Evolutionary conservation across 805 yeast species (phyloP), one percentile per base, ranked within the genome.

Genomic region (Yamadazyma akitaensis): DNA sequence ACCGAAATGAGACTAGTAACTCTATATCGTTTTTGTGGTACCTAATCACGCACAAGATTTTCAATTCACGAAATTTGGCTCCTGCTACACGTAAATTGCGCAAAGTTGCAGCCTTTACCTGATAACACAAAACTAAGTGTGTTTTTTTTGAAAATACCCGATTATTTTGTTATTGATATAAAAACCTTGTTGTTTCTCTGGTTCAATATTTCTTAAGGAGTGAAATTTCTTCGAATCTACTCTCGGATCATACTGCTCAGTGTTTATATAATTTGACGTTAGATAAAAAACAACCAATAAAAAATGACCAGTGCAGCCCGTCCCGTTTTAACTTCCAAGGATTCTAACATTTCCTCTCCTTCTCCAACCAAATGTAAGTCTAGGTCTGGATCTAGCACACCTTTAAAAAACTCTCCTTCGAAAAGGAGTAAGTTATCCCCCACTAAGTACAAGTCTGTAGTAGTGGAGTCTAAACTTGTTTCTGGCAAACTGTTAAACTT

Each of bases 361-460:
- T 28, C 45, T 5, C 43, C 48, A n/a, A 36, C 44, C 6, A 46
- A 38, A 16, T 26, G 14, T 21, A 40, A 39, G 18, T 40, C 45
- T 16, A 40, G 45, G 14, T 48, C 51, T 12, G 44, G 45, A 35
- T 44, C 49, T 1, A 42, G 44, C n/a, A 48, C 54, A 17, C 54
- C 54, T n/a, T 40, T 48, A 4, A 51, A 48, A 40, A 26, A 37
- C 9, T 49, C 54, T 9, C 51, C 54, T 8, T 35, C 50, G 2
- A 48, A 51, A 37, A 44, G 51, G 39, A 19, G 46, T 28, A 49
- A 51, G 34, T 28, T 44, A 12, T 46, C 49, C 8, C 49, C 49
- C 8, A 25, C 25, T 19, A 46, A 41, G 14, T 37, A 19, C 19
- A 42, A 19, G 14, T 25, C 40, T 4, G 11, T 30, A 18, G 18